Evolutionary conservation across 495 filamentous ascomycete species (phyloP).

Genomic region (Lasiosphaeria hispida): DNA sequence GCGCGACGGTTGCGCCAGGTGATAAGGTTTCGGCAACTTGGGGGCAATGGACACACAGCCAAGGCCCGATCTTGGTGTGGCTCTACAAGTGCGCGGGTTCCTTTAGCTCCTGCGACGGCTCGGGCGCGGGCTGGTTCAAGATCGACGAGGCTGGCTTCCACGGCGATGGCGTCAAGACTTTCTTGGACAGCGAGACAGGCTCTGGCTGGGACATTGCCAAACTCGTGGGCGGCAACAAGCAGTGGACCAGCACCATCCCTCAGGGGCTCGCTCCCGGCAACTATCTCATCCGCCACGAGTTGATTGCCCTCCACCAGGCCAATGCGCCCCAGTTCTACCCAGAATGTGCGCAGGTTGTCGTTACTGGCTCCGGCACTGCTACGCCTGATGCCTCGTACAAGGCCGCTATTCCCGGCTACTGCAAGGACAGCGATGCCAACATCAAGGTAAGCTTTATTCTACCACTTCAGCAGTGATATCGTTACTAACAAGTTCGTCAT

Average conservation of each 20-base stretch:
- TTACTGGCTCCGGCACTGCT: conserved; percentile 50
- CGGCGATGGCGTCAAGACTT: conserved; percentile 30
- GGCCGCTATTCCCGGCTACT: conserved; percentile 51
- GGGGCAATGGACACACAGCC: conserved; percentile 56
- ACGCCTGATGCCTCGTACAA: conserved; percentile 42
- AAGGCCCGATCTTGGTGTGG: conserved; percentile 57
- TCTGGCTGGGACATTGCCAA: conserved; percentile 35
- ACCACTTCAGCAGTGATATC: neutral
- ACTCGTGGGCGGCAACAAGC: conserved; percentile 46
- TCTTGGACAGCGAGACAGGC: conserved; percentile 30
- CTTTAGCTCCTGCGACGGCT: conserved; percentile 48
- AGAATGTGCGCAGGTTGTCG: conserved; percentile 56
- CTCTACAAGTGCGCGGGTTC: conserved; percentile 50
- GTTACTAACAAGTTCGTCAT: neutral
- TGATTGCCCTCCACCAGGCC: conserved; percentile 58
- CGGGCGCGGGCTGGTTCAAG: conserved; percentile 55
- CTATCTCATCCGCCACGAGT: conserved; percentile 59
- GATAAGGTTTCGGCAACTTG: conserved; percentile 49
- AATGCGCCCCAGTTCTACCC: conserved; percentile 61
- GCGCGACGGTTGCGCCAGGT: conserved; percentile 46
- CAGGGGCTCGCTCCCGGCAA: conserved; percentile 49
- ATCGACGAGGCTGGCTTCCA: conserved; percentile 55
- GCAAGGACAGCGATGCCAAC: conserved; percentile 49
- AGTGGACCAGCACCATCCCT: conserved; percentile 55
- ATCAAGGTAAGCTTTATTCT: conserved; percentile 39